Conservation (phyloP, 148 eudicot species). For the Chenopodium suecicum region DNA sequence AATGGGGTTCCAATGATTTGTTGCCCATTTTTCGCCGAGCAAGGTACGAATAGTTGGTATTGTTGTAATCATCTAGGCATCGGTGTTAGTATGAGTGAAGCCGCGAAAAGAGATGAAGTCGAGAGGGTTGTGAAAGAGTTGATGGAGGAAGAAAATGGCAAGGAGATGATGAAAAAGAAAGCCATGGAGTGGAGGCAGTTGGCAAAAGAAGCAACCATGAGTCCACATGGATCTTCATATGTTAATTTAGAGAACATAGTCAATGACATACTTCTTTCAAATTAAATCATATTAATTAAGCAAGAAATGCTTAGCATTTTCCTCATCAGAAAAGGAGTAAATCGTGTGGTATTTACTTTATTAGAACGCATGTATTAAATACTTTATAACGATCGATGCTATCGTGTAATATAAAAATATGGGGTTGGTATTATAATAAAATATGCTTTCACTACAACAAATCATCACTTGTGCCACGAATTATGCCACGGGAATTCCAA, state of each 20-base stretch:
- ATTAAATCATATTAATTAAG: background rate
- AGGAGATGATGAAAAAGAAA: constrained; percentile 27
- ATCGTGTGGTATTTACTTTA: background rate
- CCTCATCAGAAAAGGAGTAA: background rate
- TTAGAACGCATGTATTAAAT: background rate
- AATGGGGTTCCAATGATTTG: constrained; percentile 34
- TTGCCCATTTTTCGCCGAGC: constrained; percentile 33
- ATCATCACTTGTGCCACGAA: no score
- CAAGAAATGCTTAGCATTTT: background rate
- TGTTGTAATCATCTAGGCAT: constrained; percentile 18
- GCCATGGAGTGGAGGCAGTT: constrained; percentile 31
- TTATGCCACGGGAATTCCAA: no score
- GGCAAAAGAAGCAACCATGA: constrained; percentile 21
- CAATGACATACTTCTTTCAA: background rate
- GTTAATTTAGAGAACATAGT: constrained; percentile 14
- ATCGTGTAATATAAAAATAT: background rate
- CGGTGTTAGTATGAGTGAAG: constrained; percentile 26
- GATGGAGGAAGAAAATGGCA: background rate
- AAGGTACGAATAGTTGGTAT: constrained; percentile 35
- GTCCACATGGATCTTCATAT: constrained; percentile 26
- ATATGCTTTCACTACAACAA: no score
- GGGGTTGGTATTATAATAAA: background rate
- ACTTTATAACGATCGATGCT: background rate
- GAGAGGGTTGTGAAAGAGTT: constrained; percentile 31
- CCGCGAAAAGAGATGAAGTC: constrained; percentile 29